Evolutionary conservation across 2,329 filamentous ascomycete species (phyloP).

Genomic region (Scytalidium lignicola): DNA sequence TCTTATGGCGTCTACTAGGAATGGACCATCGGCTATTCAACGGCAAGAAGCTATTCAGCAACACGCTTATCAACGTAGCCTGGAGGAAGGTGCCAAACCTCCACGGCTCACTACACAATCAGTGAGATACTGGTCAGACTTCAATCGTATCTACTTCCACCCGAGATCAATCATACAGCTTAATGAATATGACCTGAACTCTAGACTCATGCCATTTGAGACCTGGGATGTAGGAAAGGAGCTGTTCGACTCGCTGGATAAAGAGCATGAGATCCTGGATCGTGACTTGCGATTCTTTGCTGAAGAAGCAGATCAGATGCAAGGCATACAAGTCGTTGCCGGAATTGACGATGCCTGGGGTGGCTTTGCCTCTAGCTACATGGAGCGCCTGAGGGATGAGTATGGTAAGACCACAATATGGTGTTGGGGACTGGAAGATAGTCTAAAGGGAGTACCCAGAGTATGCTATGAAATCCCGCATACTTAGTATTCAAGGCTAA

Average conservation of each 20-base stretch:
- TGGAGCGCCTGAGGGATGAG: slow-evolving; percentile 80
- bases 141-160: slow-evolving; percentile 87
- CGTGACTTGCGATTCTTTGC: slow-evolving; percentile 83
- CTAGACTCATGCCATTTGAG: slow-evolving; percentile 75
- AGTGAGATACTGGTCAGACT: slow-evolving; percentile 97
- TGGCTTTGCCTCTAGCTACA: slow-evolving; percentile 67
- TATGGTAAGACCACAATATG: slow-evolving; percentile 83
- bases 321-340: slow-evolving; percentile 75
- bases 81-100: slow-evolving; percentile 65
- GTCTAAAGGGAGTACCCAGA: slow-evolving; percentile 44
- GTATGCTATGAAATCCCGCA: slow-evolving; percentile 33
- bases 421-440: slow-evolving; percentile 77
- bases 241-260: slow-evolving; percentile 67
- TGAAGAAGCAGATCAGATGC: slow-evolving; percentile 90
- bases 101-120: slow-evolving; percentile 60
- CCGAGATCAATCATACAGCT: slow-evolving; percentile 82
- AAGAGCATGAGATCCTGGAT: slow-evolving; percentile 81
- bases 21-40: slow-evolving; percentile 63
- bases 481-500: slow-evolving; percentile 9
- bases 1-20: slow-evolving; percentile 39
- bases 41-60: slow-evolving; percentile 61
- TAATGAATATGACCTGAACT: slow-evolving; percentile 80
- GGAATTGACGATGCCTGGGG: slow-evolving; percentile 76
- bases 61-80: slow-evolving; percentile 71
- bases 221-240: slow-evolving; percentile 69